Evolutionary conservation across 805 yeast genomes (phyloP), one percentile per base, ranked within the genome.

Genomic region (Hanseniaspora lachancei): DNA sequence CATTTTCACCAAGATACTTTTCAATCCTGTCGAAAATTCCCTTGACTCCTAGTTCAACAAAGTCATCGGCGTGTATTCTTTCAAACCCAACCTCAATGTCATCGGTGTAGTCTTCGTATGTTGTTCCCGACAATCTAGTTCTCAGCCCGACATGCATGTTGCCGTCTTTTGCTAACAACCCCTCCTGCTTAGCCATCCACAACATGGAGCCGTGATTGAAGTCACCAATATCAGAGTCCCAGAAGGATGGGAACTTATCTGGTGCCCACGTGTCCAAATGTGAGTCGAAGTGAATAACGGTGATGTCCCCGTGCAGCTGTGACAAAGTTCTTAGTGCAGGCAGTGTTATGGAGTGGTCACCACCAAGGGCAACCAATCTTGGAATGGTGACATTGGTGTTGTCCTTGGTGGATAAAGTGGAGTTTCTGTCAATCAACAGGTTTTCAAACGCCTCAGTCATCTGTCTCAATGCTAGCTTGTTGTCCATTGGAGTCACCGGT

Each of bases 201-300:
- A 86, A 73, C 89, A 86, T 84, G 7, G 93, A 81, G 5, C 95
- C 95, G 64, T 86, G 95, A 43, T 85, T 86, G 67, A 83, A 76
- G 50, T 81, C 79, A 43, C 77, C 71, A 61, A 75, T 77, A 39
- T 75, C 74, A n/a, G 79, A 72, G 61, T 72, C 73, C 83, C 83
- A 78, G 63, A 74, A 77, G 18, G 80, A 70, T 24, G 86, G 84
- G 63, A 84, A 85, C 65, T 80, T 76, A 58, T 77, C 73, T 12
- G 95, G 93, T 59, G 80, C 66, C 91, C 89, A 77, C 5, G 95
- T 86, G 66, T 86, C 95, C 60, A 86, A 74, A 69, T 86, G 95
- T 15, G 93, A 91, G 64, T 86, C 95, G 61, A 86, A 84, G 68
- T 86, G 95, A 56, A 86, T 77, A 39, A 86, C 80, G 23, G 86